Evolutionary conservation across 2,329 filamentous ascomycete species (phyloP).

Genomic region (Metarhizium sp.): DNA sequence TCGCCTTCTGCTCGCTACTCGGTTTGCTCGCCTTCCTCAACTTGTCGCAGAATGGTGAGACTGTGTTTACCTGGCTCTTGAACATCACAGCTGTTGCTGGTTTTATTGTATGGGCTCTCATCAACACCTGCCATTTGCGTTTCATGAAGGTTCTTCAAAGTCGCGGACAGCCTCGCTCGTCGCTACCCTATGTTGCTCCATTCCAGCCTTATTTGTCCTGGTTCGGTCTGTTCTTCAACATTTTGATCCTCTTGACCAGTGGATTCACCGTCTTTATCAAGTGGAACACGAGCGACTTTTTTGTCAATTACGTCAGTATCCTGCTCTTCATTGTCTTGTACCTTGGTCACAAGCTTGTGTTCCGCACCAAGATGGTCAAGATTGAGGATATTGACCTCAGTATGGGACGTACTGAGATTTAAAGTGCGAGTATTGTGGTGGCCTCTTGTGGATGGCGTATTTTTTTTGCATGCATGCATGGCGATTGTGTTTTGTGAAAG

Average conservation of each 20-base stretch:
- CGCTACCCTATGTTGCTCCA: slow-evolving; percentile 51
- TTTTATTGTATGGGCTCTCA: slow-evolving; percentile 62
- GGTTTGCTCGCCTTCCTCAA: slow-evolving; percentile 61
- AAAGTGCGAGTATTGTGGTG: neutral
- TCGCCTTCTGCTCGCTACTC: slow-evolving; percentile 43
- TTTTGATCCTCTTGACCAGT: slow-evolving; percentile 56
- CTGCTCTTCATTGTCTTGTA: slow-evolving; percentile 54
- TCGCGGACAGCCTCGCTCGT: slow-evolving; percentile 46
- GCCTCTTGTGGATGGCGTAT: neutral
- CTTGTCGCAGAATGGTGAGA: slow-evolving; percentile 44
- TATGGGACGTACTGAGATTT: slow-evolving; percentile 5
- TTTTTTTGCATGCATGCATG: slow-evolving; percentile 3
- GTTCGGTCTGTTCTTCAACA: slow-evolving; percentile 57
- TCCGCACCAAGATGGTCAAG: slow-evolving; percentile 28
- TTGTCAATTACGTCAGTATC: slow-evolving; percentile 54
- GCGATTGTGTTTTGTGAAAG: neutral
- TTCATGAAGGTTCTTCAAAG: slow-evolving; percentile 52
- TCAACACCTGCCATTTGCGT: slow-evolving; percentile 53
- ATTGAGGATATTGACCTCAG: slow-evolving; percentile 26
- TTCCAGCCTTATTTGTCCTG: slow-evolving; percentile 55
- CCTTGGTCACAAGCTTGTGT: slow-evolving; percentile 48
- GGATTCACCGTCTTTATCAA: slow-evolving; percentile 60
- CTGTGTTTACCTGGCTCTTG: slow-evolving; percentile 64
- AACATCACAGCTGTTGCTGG: slow-evolving; percentile 61
- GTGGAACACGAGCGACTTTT: slow-evolving; percentile 53